These are phyloP conservation scores for Clavariopsis aquatica DNA, from an alignment of 495 filamentous ascomycete species.

Conservation along the genomic window DNA sequence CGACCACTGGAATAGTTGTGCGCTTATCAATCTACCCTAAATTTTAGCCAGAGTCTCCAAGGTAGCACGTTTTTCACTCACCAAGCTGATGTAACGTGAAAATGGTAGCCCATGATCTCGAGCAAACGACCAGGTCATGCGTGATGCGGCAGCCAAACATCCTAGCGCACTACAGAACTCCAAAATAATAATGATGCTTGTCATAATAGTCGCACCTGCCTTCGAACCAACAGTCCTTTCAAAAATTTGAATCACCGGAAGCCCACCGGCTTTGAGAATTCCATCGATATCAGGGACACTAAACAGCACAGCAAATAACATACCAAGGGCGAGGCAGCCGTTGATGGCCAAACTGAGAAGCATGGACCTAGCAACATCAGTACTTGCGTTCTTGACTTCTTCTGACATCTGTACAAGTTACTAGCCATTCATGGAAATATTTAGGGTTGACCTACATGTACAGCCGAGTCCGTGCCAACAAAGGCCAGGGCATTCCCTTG, in stretches of 20 bases:
- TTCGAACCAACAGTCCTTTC: conserved; percentile 10
- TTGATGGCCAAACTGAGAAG: conserved; percentile 17
- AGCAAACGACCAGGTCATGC: conserved; percentile 27
- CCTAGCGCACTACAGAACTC: conserved; percentile 12
- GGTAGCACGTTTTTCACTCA: conserved; percentile 27
- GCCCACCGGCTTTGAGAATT: conserved; percentile 6
- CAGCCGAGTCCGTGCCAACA: conserved; percentile 41
- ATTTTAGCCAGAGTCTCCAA: conserved; percentile 35
- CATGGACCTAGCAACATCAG: conserved; percentile 10
- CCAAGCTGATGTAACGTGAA: background rate
- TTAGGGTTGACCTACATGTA: conserved; percentile 43
- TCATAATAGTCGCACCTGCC: conserved; percentile 20
- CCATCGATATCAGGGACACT: conserved; percentile 12
- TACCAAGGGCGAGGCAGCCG: conserved; percentile 14
- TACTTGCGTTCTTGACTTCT: conserved; percentile 12
- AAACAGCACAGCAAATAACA: conserved; percentile 19
- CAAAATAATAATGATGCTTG: conserved; percentile 21
- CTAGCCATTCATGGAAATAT: background rate
- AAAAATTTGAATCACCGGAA: conserved; percentile 23
- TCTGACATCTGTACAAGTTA: conserved; percentile 25
- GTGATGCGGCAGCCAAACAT: conserved; percentile 9
- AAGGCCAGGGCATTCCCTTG: conserved; percentile 53
- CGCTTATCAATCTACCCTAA: conserved; percentile 19
- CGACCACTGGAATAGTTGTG: conserved; percentile 6
- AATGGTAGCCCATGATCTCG: conserved; percentile 20